Evolutionary conservation across 2,329 filamentous ascomycete genomes (phyloP).

Genomic region (Hymenoscyphus salicellus): DNA sequence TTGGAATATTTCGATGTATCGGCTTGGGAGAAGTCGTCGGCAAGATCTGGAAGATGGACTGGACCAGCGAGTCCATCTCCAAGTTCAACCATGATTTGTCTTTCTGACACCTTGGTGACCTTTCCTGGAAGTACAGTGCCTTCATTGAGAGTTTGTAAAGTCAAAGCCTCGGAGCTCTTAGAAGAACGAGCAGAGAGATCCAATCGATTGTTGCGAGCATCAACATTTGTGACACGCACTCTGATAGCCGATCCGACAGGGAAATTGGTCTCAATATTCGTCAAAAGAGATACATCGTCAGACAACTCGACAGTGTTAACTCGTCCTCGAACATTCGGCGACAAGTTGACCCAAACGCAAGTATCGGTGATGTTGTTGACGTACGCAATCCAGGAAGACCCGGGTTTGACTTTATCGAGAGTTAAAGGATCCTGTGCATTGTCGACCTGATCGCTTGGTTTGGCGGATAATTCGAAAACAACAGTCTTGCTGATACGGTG

Average conservation of each 20-base stretch:
- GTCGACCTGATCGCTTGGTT: constrained; percentile 56
- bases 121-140: constrained; percentile 80
- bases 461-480: constrained; percentile 84
- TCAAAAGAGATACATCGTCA: constrained; percentile 76
- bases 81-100: constrained; percentile 80
- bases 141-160: constrained; percentile 68
- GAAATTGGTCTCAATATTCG: constrained; percentile 74
- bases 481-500: constrained; percentile 75
- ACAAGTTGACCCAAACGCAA: constrained; percentile 85
- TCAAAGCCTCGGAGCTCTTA: constrained; percentile 53
- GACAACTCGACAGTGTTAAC: constrained; percentile 80
- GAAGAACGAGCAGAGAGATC: constrained; percentile 78
- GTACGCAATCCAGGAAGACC: constrained; percentile 73
- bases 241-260: constrained; percentile 85
- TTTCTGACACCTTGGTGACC: constrained; percentile 81
- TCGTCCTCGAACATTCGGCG: constrained; percentile 81
- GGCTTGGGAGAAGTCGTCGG: constrained; percentile 80
- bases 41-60: constrained; percentile 77
- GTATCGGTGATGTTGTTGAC: constrained; percentile 84
- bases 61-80: constrained; percentile 76
- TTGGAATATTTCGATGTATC: constrained; percentile 73
- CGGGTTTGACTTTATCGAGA: constrained; percentile 69
- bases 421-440: constrained; percentile 61
- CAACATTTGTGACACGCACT: constrained; percentile 72
- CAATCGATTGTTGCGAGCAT: constrained; percentile 69